A percentile compares a stretch with the other conserved stretches of the same genome.
Conservation (phyloP, 2,329 filamentous ascomycete genomes). For the Ophiocordyceps camponoti-saundersi region DNA sequence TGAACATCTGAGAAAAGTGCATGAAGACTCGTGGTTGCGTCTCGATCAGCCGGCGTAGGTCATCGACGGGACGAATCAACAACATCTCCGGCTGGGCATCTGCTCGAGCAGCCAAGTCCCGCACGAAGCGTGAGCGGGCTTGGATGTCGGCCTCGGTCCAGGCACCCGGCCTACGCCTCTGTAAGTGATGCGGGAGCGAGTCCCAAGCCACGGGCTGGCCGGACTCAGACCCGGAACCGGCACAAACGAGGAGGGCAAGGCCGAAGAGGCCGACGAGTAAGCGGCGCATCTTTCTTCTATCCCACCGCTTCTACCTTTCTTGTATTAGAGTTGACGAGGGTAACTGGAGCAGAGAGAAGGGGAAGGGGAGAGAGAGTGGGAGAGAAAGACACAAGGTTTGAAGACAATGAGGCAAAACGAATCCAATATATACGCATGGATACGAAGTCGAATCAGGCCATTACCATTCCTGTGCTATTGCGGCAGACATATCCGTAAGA, state of each 20-base stretch:
- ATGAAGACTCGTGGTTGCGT: conserved; percentile 45
- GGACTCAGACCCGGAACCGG: neutral
- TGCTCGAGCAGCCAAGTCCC: conserved; percentile 34
- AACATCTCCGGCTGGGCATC: conserved; percentile 28
- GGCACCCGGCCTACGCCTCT: conserved; percentile 24
- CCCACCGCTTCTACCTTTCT: too few species aligned
- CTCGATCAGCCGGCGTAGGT: conserved; percentile 53
- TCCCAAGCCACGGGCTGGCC: neutral
- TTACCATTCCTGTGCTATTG: too few species aligned
- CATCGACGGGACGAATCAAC: conserved; percentile 41
- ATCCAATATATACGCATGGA: too few species aligned
- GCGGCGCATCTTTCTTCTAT: neutral
- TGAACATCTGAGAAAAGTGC: conserved; percentile 51
- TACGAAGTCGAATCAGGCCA: too few species aligned
- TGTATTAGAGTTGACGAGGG: too few species aligned
- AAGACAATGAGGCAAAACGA: too few species aligned
- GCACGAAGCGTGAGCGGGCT: conserved; percentile 46
- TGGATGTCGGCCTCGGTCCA: conserved; percentile 50
- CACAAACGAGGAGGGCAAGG: neutral
- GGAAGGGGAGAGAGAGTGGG: too few species aligned
- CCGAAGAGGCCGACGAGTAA: neutral
- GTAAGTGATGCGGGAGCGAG: neutral
- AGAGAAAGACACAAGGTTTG: too few species aligned
- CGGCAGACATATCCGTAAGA: too few species aligned
- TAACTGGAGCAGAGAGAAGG: too few species aligned